These are phyloP conservation scores for Sugiyamaella japonica DNA, from an alignment of 1,139 yeast genomes.

Conservation along the genomic window DNA sequence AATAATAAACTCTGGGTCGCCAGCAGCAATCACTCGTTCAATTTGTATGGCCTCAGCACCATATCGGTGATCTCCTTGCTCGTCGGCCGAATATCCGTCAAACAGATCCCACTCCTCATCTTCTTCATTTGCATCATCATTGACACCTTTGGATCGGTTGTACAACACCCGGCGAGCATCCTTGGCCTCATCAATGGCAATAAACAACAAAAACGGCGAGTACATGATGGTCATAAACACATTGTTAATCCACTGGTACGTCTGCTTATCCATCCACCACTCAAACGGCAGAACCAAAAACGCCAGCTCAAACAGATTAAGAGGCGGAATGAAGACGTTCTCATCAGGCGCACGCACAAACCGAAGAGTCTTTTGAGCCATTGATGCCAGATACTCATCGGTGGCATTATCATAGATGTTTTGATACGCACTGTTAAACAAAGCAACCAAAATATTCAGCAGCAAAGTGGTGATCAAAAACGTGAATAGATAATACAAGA, in stretches of 20 bases:
- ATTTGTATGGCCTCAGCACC: slow-evolving; percentile 44
- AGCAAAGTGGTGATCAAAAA: slow-evolving; percentile 60
- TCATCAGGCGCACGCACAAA: slow-evolving; percentile 88
- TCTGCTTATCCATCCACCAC: slow-evolving; percentile 42
- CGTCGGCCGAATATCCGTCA: slow-evolving; percentile 59
- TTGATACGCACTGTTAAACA: slow-evolving; percentile 81
- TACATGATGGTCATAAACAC: slow-evolving; percentile 64
- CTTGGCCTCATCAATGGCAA: slow-evolving; percentile 62
- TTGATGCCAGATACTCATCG: slow-evolving; percentile 80
- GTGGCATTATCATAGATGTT: slow-evolving; percentile 79
- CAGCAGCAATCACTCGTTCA: slow-evolving; percentile 46
- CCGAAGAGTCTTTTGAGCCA: slow-evolving; percentile 79
- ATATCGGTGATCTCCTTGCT: slow-evolving; percentile 50
- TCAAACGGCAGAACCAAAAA: slow-evolving; percentile 46
- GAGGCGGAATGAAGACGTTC: slow-evolving; percentile 82
- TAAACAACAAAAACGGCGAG: slow-evolving; percentile 62
- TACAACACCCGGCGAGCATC: slow-evolving; percentile 70
- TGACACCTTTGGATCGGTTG: slow-evolving; percentile 62
- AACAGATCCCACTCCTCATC: slow-evolving; percentile 82
- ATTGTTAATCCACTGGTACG: slow-evolving; percentile 35
- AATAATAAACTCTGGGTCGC: slow-evolving; percentile 67
- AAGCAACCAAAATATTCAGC: slow-evolving; percentile 78
- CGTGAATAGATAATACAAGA: slow-evolving; percentile 73
- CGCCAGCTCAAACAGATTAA: slow-evolving; percentile 66
- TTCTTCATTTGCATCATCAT: slow-evolving; percentile 79